These are phyloP conservation scores for Poa annua DNA, from an alignment of 176 grass and related monocot genomes.

Conservation along the genomic window DNA sequence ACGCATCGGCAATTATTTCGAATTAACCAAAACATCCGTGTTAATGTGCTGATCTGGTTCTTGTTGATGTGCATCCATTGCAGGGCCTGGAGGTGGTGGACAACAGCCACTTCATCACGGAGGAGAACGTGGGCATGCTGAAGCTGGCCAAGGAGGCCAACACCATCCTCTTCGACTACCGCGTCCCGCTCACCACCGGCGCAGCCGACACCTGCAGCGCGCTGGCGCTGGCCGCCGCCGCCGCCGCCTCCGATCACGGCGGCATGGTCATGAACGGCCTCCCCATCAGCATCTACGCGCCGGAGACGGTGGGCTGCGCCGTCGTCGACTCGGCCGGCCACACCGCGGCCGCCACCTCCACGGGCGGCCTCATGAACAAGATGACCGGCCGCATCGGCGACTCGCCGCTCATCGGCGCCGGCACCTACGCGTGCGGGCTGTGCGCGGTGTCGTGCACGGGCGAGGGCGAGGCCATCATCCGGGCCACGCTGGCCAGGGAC, in stretches of 20 bases:
- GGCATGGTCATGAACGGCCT: constrained; percentile 81
- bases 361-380: constrained; percentile 95
- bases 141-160: constrained; percentile 92
- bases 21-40: neutral
- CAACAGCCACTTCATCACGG: constrained; percentile 92
- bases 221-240: neutral
- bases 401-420: constrained; percentile 83
- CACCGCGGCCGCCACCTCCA: constrained; percentile 75
- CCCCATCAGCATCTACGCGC: constrained; percentile 92
- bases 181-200: constrained; percentile 49
- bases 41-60: neutral
- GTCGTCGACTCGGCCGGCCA: constrained; percentile 60
- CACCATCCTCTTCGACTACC: constrained; percentile 86
- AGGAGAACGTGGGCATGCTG: constrained; percentile 92
- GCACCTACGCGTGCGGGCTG: constrained; percentile 73
- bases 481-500: constrained; percentile 76
- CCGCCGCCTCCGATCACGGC: no score
- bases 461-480: constrained; percentile 94
- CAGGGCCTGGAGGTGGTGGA: constrained; percentile 79
- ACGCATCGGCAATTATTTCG: neutral
- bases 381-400: constrained; percentile 85
- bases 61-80: neutral
- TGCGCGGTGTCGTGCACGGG: constrained; percentile 92
- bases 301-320: constrained; percentile 89
- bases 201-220: constrained; percentile 67